Evolutionary conservation across 331 rosid genomes (phyloP).

Genomic region (Phaseolus coccineus): DNA sequence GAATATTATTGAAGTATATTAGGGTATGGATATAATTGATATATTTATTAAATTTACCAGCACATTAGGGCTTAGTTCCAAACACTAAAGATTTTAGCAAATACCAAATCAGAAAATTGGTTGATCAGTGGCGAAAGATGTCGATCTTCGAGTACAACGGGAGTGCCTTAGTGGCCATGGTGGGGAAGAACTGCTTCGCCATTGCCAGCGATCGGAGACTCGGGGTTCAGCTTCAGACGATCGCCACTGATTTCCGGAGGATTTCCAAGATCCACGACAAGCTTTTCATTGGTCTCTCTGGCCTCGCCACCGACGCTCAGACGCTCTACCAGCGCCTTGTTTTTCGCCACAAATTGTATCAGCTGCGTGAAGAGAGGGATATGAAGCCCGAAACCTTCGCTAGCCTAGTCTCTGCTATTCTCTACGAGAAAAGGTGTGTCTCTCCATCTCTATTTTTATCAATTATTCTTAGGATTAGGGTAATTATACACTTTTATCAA

Average conservation of each 20-base stretch:
- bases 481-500: background rate
- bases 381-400: slow-evolving; percentile 92
- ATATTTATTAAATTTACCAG: no score
- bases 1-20: no score
- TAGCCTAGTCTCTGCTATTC: slow-evolving; percentile 76
- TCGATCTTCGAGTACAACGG: slow-evolving; percentile 83
- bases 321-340: slow-evolving; percentile 75
- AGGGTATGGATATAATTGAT: no score
- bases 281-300: slow-evolving; percentile 78
- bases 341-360: slow-evolving; percentile 75
- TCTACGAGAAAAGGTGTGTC: slow-evolving; percentile 77
- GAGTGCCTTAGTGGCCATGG: slow-evolving; percentile 85
- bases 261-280: slow-evolving; percentile 69
- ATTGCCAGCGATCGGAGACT: slow-evolving; percentile 87
- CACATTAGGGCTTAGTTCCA: no score
- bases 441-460: background rate
- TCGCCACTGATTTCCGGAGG: slow-evolving; percentile 86
- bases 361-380: slow-evolving; percentile 84
- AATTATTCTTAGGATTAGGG: background rate
- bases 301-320: slow-evolving; percentile 87
- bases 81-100: no score
- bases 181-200: slow-evolving; percentile 90
- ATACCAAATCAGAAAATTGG: background rate
- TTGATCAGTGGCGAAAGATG: slow-evolving; percentile 13
- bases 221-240: slow-evolving; percentile 87